Evolutionary conservation across 2,329 filamentous ascomycete species (phyloP).

Genomic region (Tolypocladium album): DNA sequence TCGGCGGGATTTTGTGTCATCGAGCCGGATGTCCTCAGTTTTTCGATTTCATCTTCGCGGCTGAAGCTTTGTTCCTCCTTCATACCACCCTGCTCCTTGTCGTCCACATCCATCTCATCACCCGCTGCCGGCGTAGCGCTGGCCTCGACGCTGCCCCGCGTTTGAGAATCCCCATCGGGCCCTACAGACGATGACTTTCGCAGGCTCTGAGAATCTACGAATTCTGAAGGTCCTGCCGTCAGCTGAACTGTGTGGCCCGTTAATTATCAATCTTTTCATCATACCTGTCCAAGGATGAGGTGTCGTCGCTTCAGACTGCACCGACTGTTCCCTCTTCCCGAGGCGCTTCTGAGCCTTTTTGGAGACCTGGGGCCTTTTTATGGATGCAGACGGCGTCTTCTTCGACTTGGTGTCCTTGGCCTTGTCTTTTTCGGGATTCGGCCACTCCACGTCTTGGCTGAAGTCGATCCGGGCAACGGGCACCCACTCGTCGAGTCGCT

Average conservation of each 20-base stretch:
- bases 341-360: slow-evolving; percentile 50
- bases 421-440: slow-evolving; percentile 75
- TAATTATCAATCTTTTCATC: neutral
- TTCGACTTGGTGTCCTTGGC: slow-evolving; percentile 69
- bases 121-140: slow-evolving; percentile 32
- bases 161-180: slow-evolving; percentile 33
- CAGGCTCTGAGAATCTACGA: slow-evolving; percentile 34
- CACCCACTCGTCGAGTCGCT: slow-evolving; percentile 78
- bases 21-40: slow-evolving; percentile 83
- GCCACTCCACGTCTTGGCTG: slow-evolving; percentile 89
- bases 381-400: slow-evolving; percentile 42
- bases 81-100: slow-evolving; percentile 32
- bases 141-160: slow-evolving; percentile 29
- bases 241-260: neutral
- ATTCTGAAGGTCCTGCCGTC: slow-evolving; percentile 20
- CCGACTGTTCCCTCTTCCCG: slow-evolving; percentile 44
- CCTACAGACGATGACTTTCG: slow-evolving; percentile 31
- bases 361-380: slow-evolving; percentile 46
- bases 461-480: slow-evolving; percentile 74
- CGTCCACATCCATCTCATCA: slow-evolving; percentile 46
- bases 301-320: slow-evolving; percentile 40
- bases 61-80: slow-evolving; percentile 50
- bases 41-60: slow-evolving; percentile 89
- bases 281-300: slow-evolving; percentile 40
- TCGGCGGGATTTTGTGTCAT: slow-evolving; percentile 99